These are phyloP conservation scores for Gigaspora rosea DNA, from an alignment of 192 early-diverging fungal species.

Conservation along the genomic window DNA sequence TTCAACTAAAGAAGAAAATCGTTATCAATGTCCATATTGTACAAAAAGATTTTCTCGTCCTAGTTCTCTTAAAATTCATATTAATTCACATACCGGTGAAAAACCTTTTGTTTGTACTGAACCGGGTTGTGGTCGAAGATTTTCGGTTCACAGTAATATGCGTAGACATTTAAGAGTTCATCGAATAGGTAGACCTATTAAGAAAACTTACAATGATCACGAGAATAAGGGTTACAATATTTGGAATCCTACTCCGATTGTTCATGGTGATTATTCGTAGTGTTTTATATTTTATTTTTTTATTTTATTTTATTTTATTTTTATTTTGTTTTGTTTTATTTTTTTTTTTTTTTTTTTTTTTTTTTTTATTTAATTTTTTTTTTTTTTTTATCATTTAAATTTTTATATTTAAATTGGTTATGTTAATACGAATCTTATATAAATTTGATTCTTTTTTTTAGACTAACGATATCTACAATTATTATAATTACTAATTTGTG, in stretches of 20 bases:
- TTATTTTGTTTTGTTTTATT: too few relatives aligned
- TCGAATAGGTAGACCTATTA: constrained; percentile 40
- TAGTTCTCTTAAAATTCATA: constrained; percentile 66
- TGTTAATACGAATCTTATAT: too few relatives aligned
- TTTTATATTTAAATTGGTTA: too few relatives aligned
- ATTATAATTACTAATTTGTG: too few relatives aligned
- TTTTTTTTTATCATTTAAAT: too few relatives aligned
- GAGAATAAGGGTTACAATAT: constrained; percentile 15
- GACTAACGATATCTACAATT: too few relatives aligned
- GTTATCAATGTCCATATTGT: constrained; percentile 65
- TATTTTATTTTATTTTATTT: too few relatives aligned
- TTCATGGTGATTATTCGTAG: not conserved
- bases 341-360: too few relatives aligned
- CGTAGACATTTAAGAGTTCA: constrained; percentile 66
- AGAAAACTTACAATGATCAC: constrained; percentile 13
- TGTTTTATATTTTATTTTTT: too few relatives aligned
- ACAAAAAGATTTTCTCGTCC: constrained; percentile 69
- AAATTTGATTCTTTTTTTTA: too few relatives aligned
- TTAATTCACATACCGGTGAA: constrained; percentile 75
- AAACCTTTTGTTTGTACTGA: constrained; percentile 67
- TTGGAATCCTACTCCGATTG: constrained; percentile 2
- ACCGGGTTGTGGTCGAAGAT: constrained; percentile 64
- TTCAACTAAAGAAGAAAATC: constrained; percentile 30
- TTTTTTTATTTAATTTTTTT: too few relatives aligned
- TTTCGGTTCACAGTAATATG: constrained; percentile 76